Conservation (phyloP, 192 early-diverging fungal genomes). For the Coemansia umbellata region DNA sequence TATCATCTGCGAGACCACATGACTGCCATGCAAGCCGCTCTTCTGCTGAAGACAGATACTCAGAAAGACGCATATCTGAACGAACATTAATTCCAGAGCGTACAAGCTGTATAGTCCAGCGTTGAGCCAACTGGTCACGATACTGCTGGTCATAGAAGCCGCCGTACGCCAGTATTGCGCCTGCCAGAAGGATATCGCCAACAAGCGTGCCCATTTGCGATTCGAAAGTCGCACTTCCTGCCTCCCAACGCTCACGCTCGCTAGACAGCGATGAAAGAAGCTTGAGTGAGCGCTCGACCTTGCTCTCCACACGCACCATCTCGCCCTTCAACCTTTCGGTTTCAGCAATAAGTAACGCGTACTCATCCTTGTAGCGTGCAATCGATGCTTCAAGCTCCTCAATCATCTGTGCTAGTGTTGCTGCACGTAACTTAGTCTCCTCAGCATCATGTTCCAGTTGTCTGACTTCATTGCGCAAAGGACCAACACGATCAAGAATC, state of each 20-base stretch:
- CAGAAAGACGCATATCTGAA: conserved; percentile 75
- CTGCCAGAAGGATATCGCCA: conserved; percentile 88
- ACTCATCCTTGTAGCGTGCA: conserved; percentile 93
- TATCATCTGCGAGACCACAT: conserved; percentile 79
- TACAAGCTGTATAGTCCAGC: conserved; percentile 70
- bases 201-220: conserved; percentile 97
- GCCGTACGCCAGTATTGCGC: conserved; percentile 95
- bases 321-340: conserved; percentile 85
- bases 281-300: conserved; percentile 87
- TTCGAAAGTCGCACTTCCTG: conserved; percentile 84
- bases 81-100: conserved; percentile 53
- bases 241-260: conserved; percentile 91
- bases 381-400: conserved; percentile 82
- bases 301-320: conserved; percentile 88
- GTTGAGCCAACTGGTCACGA: conserved; percentile 71
- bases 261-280: conserved; percentile 86
- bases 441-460: conserved; percentile 76
- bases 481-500: conserved; percentile 93
- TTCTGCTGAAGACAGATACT: conserved; percentile 89
- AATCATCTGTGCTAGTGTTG: conserved; percentile 75
- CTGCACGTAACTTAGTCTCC: conserved; percentile 65
- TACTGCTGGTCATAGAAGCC: conserved; percentile 98
- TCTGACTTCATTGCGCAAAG: conserved; percentile 88
- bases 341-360: conserved; percentile 92
- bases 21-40: conserved; percentile 88